Evolutionary conservation across 1,284 basidiomycete species (phyloP), one percentile per base, ranked within the genome.

Genomic region (Puccinia hordei): DNA sequence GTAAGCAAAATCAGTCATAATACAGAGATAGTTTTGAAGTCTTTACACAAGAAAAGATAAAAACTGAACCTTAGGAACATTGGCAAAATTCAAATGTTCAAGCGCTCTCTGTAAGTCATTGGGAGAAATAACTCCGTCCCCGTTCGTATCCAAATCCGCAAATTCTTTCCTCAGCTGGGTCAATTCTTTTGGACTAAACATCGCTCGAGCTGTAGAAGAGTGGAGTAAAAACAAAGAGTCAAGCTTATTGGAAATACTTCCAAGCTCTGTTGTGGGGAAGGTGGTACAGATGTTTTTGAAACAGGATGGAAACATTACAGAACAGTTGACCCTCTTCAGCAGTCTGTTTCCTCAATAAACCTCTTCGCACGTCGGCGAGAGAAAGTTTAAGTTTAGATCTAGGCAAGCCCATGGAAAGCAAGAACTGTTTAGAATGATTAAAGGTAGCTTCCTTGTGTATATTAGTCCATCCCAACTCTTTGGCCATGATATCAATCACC

Each of bases 401-500:
- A 27, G 78, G 78, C 27, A 87, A 82, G 44, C 87, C 87, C 87
- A 87, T 87, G 73, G 84, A 85, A 6, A 80, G 82, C 55, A 87
- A 83, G 82, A 86, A 87, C 72, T 88, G 86, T 81, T 84, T 83
- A 57, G 83, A 84, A 80, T 85, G 84, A 66, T 87, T 86, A 82
- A 92, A 89, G 87, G 94, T 90, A 71, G 88, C 84, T 81, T 87
- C 86, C 83, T 90, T 89, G 82, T 90, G 88, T 73, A 86, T 84
- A 44, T 86, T 85, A 82, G 89, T 88, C 95, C 95, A 98, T 41
- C 89, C 88, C 27, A 95, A 89, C 85, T 97, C 94, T 75, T 90
- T 89, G 38, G 90, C 90, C 94, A 98, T 97, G 85, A 97, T 92
- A 81, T 94, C 93, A 82, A 97, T 91, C 76, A 98, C 91, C 55